These are phyloP conservation scores for Venturia aucupariae DNA, from an alignment of 2,329 filamentous ascomycete species.

Conservation along the genomic window DNA sequence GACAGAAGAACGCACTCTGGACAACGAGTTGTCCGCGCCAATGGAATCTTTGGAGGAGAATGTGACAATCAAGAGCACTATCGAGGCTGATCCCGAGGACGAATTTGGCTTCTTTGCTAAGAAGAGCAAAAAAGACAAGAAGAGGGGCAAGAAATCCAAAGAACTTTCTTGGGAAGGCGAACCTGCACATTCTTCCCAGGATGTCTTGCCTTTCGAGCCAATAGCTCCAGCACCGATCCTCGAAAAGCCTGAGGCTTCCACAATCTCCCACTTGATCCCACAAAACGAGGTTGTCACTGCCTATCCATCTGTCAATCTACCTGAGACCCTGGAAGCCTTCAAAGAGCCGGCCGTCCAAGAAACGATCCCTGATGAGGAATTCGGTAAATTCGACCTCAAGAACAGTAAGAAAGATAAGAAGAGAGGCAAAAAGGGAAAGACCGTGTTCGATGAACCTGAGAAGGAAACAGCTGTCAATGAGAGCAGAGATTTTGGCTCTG, in stretches of 20 bases:
- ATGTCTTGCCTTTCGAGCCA: neutral
- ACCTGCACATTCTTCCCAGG: neutral
- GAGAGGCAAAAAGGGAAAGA: constrained; percentile 8
- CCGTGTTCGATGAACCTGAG: neutral
- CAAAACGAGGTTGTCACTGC: neutral
- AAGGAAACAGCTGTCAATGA: neutral
- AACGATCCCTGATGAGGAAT: constrained; percentile 10
- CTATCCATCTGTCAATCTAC: neutral
- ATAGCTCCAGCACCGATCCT: neutral
- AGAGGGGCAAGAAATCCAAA: constrained; percentile 11
- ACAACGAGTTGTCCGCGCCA: neutral
- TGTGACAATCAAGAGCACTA: neutral
- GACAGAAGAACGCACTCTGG: neutral
- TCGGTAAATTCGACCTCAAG: neutral
- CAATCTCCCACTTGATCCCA: neutral
- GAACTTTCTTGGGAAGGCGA: neutral
- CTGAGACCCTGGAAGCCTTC: neutral
- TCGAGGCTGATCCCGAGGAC: constrained; percentile 4
- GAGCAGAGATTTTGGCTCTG: neutral
- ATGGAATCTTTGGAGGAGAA: neutral
- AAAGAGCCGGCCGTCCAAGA: neutral
- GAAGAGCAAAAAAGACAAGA: constrained; percentile 9
- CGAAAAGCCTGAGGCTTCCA: neutral
- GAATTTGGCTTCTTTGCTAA: neutral
- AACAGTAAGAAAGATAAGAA: constrained; percentile 10